Base-by-base conservation (phyloP, 768 basidiomycete genomes). In the Rhodotorula paludigena region DNA sequence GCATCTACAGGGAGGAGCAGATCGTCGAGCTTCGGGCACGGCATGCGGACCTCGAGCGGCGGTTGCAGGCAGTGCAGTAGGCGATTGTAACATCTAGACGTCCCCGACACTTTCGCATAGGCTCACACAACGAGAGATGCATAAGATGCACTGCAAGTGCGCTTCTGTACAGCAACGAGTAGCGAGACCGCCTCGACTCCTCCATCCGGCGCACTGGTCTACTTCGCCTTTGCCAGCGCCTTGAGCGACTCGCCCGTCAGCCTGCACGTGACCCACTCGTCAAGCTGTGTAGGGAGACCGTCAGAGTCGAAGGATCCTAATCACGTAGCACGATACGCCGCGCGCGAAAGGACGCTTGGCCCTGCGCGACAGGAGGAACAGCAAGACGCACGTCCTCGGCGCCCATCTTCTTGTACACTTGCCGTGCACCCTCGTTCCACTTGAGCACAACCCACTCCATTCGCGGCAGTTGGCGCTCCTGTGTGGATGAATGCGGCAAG, bases 361-460 rank as follows among this genome's bases (percentile, higher is more conserved):
- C 10, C 21, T 35, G 32, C 15, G 30, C 10, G 32, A 8, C 2
- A 10, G 5, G 4, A 18, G 53, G 33, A 18, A 35, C 6, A 21
- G 53, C 0, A n/a, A n/a, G 39, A 44, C 65, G 20, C 36, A 67
- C 57, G 39, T 65, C 57, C 25, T 44, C 23, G 5, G 69, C 65
- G 8, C 69, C 69, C 69, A 71, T 71, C 57, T 47, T 32, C 8
- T 48, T 14, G 58, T 71, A 71, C 4, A 71, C 65, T 14, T 64
- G 53, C 36, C 60, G 59, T 0, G 69, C 69, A 3, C 54, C 53
- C 77, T 86, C 81, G 80, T 97, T 97, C 93, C 93, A 97, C 89
- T 94, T 60, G 89, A 76, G 52, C 72, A 84, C 57, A 41, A 65
- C 63, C 71, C 71, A 72, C 32, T 72, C 71, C 71, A 72, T 64